Base-by-base conservation (phyloP, 257 asterid genomes). In the Solanum piurae region DNA sequence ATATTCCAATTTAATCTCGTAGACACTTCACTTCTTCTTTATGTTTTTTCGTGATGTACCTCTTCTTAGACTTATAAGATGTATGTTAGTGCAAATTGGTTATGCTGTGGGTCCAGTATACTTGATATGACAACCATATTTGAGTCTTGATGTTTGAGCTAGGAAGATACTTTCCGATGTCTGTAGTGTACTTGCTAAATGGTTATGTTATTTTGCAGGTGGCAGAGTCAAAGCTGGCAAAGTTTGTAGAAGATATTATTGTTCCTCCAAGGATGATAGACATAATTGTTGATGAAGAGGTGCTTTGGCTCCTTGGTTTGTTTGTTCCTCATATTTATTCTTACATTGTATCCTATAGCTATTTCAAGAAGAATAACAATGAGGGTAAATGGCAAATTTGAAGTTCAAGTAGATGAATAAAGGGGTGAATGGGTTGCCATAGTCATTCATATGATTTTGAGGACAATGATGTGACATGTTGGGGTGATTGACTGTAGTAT, bases 241-340 rank as follows among this genome's bases (percentile, higher is more conserved):
- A 92, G 89, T 95, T 96, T 95, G 98, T 96, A 68, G 99, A 96
- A 94, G 99, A 97, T 87, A 97, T 97, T 86, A 94, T 97, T 88
- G 97, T 97, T 88, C 98, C 99, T 20, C 99, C 99, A 87, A 94
- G 98, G 94, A 95, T 96, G 99, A 93, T 97, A 85, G 99, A 96
- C 91, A 91, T 96, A 89, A 90, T 97, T 89, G 96, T 95, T 68
- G 99, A 96, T 84, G 99, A 98, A 91, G 99, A 97, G 99, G 99
- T 97, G 91, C 85, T 87, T 49, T 49, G 77, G 88, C 73, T 90
- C 80, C 83, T 69, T 88, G 37, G 18, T 82, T 83, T 55, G 84
- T 84, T 83, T 38, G 60, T 84, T 76, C 75, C 71, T 52, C 83
- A 37, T 86, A 87, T 68, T 58, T 84, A 49, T 77, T 74, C 87